A percentile compares a stretch with the other conserved stretches of the same genome.
phyloP scores from a whole-genome alignment of 2,329 filamentous ascomycete species.

The Colletotrichum neosansevieriae region DNA sequence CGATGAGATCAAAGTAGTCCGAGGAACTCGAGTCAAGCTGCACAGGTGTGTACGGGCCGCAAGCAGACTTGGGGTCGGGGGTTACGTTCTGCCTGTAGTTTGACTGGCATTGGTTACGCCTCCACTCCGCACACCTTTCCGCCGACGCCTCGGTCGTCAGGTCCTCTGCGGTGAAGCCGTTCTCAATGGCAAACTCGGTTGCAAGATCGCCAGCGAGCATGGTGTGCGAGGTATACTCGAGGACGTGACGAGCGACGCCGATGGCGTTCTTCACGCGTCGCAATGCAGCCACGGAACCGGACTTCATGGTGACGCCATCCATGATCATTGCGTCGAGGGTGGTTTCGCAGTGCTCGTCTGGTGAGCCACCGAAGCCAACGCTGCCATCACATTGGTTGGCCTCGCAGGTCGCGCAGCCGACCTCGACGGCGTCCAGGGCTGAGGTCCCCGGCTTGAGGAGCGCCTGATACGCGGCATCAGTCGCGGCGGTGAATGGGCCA shows the following conservation, averaged over 20 bases:
- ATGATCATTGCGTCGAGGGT: constrained; percentile 71
- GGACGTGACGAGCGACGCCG: constrained; percentile 62
- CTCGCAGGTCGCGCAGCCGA: constrained; percentile 66
- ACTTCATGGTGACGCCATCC: constrained; percentile 66
- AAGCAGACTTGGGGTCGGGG: constrained; percentile 56
- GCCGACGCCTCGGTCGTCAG: constrained; percentile 57
- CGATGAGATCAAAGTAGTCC: constrained; percentile 41
- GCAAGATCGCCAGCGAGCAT: constrained; percentile 65
- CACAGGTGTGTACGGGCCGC: constrained; percentile 61
- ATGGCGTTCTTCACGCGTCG: constrained; percentile 62
- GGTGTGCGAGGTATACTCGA: constrained; percentile 64
- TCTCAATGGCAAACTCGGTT: constrained; percentile 63
- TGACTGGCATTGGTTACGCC: constrained; percentile 56
- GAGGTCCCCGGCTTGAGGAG: constrained; percentile 49
- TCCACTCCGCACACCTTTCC: constrained; percentile 58
- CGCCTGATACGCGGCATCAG: constrained; percentile 61
- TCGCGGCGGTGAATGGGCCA: constrained; percentile 63
- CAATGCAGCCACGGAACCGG: constrained; percentile 64
- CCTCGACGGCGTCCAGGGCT: constrained; percentile 63
- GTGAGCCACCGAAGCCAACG: constrained; percentile 67
- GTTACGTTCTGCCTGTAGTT: constrained; percentile 63
- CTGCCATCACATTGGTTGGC: constrained; percentile 65
- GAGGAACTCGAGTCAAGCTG: constrained; percentile 41
- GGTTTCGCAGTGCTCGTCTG: constrained; percentile 68
- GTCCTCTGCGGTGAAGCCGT: constrained; percentile 61